Conservation (phyloP, 805 yeast genomes). For the Metschnikowia baotianmanensis region DNA sequence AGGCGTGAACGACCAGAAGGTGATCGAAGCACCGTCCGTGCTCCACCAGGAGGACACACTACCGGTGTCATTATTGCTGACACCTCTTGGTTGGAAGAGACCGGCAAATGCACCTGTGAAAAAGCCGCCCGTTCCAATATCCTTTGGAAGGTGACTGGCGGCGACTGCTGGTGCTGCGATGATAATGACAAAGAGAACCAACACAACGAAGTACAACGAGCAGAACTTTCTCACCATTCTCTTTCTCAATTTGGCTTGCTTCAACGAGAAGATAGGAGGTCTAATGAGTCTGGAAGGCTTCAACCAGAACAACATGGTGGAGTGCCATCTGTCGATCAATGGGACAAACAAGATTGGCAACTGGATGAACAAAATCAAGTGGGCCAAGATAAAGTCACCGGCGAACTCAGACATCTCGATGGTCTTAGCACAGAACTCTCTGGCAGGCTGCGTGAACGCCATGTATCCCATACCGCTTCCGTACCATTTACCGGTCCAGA, state of each 20-base stretch:
- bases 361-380: slow-evolving; percentile 80
- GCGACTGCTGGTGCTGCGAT: slow-evolving; percentile 94
- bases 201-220: slow-evolving; percentile 67
- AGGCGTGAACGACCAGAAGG: slow-evolving; percentile 52
- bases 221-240: slow-evolving; percentile 96
- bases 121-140: slow-evolving; percentile 31
- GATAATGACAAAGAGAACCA: slow-evolving; percentile 68
- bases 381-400: slow-evolving; percentile 95
- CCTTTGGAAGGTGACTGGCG: slow-evolving; percentile 48
- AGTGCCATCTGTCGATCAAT: slow-evolving; percentile 93
- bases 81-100: slow-evolving; percentile 86
- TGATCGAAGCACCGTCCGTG: slow-evolving; percentile 25
- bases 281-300: slow-evolving; percentile 95
- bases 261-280: slow-evolving; percentile 95
- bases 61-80: slow-evolving; percentile 83
- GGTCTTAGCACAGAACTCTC: slow-evolving; percentile 92
- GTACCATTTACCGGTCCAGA: slow-evolving; percentile 99
- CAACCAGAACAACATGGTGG: slow-evolving; percentile 98
- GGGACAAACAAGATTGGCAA: slow-evolving; percentile 86
- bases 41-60: slow-evolving; percentile 24
- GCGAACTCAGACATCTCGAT: slow-evolving; percentile 95
- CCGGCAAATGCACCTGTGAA: slow-evolving; percentile 51
- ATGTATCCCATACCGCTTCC: slow-evolving; percentile 89
- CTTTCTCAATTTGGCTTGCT: slow-evolving; percentile 94
- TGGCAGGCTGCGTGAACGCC: slow-evolving; percentile 92